A percentile compares a stretch with the other conserved stretches of the same genome.
phyloP scores from a whole-genome alignment of 2,329 filamentous ascomycete species.

The Botryotinia narcissicola region DNA sequence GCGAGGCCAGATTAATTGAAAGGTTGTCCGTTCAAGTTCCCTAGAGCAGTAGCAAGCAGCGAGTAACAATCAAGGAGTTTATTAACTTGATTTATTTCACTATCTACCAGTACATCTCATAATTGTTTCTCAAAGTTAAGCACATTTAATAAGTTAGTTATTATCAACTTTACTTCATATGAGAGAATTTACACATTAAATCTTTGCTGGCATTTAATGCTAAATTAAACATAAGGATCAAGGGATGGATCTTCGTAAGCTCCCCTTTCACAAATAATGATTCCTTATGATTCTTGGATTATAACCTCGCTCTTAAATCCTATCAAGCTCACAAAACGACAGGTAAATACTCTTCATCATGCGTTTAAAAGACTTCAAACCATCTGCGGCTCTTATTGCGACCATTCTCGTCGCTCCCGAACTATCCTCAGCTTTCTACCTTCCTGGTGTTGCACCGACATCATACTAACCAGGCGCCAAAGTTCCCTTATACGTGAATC shows the following conservation, averaged over 20 bases:
- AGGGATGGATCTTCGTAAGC: conserved; percentile 15
- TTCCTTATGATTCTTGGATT: neutral
- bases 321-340: neutral
- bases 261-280: conserved; percentile 7
- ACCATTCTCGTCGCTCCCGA: conserved; percentile 51
- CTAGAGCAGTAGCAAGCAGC: neutral
- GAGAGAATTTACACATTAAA: neutral
- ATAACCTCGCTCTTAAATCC: neutral
- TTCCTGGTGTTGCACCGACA: conserved; percentile 91
- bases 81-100: conserved; percentile 7
- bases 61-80: neutral
- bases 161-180: neutral
- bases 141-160: neutral
- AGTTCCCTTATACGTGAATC: conserved; percentile 90
- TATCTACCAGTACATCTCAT: neutral
- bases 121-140: neutral
- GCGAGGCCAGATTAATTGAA: conserved; percentile 13
- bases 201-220: conserved; percentile 10
- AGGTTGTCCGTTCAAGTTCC: conserved; percentile 1
- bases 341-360: conserved; percentile 28
- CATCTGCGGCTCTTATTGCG: conserved; percentile 49
- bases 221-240: conserved; percentile 3
- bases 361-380: conserved; percentile 35
- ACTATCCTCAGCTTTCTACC: conserved; percentile 77
- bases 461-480: conserved; percentile 78